phyloP scores from a whole-genome alignment of 2,329 filamentous ascomycete species.

The Xylariaceae sp. region DNA sequence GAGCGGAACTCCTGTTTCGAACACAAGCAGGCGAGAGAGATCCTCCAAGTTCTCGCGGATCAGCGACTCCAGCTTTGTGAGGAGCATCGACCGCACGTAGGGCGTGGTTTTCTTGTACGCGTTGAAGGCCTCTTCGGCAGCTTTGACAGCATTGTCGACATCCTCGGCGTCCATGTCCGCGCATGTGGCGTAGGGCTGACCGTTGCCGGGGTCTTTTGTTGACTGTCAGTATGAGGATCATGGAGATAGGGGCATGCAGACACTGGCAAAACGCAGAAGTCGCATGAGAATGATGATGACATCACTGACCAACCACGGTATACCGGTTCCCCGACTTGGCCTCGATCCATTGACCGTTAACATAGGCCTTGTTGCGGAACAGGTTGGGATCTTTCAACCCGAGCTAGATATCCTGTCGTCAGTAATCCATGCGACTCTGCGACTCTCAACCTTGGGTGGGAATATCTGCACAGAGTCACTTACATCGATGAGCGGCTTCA shows the following conservation, averaged over 20 bases:
- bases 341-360: conserved; percentile 51
- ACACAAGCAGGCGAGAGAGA: conserved; percentile 56
- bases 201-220: conserved; percentile 41
- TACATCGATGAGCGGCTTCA: conserved; percentile 16
- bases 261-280: background rate
- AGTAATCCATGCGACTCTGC: background rate
- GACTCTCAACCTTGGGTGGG: too few relatives aligned
- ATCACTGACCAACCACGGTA: conserved; percentile 47
- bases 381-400: conserved; percentile 49
- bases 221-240: background rate
- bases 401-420: conserved; percentile 16
- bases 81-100: conserved; percentile 53
- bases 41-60: conserved; percentile 59
- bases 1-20: conserved; percentile 56
- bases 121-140: conserved; percentile 56
- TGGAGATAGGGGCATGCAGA: background rate
- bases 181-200: conserved; percentile 38
- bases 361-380: conserved; percentile 49
- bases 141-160: conserved; percentile 54
- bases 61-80: conserved; percentile 60
- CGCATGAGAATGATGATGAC: background rate
- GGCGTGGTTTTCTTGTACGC: conserved; percentile 56
- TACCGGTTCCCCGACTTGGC: conserved; percentile 53
- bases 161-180: conserved; percentile 49
- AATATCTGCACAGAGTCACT: background rate